Conservation (phyloP, 169 alveolate species). For the Perkinsus olseni region DNA sequence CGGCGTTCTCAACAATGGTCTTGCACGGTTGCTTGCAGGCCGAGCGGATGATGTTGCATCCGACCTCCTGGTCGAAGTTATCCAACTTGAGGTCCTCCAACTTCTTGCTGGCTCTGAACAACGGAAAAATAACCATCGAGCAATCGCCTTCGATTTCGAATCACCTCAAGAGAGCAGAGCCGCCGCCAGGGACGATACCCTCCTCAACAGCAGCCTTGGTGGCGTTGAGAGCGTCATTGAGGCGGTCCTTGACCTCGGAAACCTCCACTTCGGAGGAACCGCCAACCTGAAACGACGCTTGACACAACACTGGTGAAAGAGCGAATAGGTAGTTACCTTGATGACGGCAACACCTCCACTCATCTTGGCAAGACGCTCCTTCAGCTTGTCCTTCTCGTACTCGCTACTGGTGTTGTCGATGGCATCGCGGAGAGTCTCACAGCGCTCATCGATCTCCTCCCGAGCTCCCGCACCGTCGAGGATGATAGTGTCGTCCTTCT, state of each 20-base stretch:
- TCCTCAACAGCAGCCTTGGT: slow-evolving; percentile 98
- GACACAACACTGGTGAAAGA: not conserved
- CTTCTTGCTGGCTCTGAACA: not conserved
- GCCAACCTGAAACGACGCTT: slow-evolving; percentile 65
- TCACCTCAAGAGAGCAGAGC: slow-evolving; percentile 70
- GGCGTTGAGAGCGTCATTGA: slow-evolving; percentile 96
- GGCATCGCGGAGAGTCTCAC: slow-evolving; percentile 77
- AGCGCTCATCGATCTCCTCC: slow-evolving; percentile 75
- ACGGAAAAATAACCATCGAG: slow-evolving; percentile 50
- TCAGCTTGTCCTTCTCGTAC: slow-evolving; percentile 87
- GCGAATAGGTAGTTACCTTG: slow-evolving; percentile 34
- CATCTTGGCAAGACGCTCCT: slow-evolving; percentile 94
- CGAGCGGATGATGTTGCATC: slow-evolving; percentile 86
- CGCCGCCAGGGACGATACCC: slow-evolving; percentile 99
- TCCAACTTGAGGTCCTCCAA: slow-evolving; percentile 43
- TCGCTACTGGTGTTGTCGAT: slow-evolving; percentile 68
- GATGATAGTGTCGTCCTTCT: slow-evolving; percentile 95
- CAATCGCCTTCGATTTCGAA: slow-evolving; percentile 56
- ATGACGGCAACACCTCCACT: slow-evolving; percentile 98
- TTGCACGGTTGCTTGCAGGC: slow-evolving; percentile 93
- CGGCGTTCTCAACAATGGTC: slow-evolving; percentile 96
- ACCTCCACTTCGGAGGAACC: slow-evolving; percentile 96
- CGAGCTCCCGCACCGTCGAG: slow-evolving; percentile 92
- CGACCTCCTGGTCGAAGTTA: slow-evolving; percentile 86
- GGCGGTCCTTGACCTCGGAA: slow-evolving; percentile 93